Base-by-base conservation (phyloP, 495 filamentous ascomycete genomes). In the Aspergillus hancockii region DNA sequence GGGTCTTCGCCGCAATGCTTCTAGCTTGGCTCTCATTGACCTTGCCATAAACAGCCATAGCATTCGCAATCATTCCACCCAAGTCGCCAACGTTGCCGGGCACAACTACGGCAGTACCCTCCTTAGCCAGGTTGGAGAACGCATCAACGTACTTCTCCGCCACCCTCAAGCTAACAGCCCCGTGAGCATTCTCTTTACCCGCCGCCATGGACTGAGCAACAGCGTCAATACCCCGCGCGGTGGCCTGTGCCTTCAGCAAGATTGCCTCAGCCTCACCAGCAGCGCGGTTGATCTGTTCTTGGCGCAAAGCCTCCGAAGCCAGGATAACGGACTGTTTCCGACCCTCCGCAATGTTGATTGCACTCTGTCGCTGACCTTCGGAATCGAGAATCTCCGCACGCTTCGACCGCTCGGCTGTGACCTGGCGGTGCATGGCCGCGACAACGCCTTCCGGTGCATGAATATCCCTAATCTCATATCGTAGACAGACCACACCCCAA, bases 121-220 rank as follows among this genome's bases (percentile, higher is more conserved):
- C 91, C 73, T 91, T 92, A 36, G 94, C 94, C 60, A 98, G 75
- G 53, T 90, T 90, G 47, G 85, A 89, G 73, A 97, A 98, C 2
- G 94, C 94, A 52, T 97, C 93, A 30, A 98, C 95, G 63, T 98
- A 98, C 73, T 96, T 95, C 85, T 98, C 94, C 3, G 94, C 94
- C 1, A 98, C 92, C 19, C 81, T 90, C 61, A 98, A 72, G 59
- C 88, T 89, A 6, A 98, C 78, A 9, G 95, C 94, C 13, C 83
- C 80, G 66, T 94, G 91, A 0, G 95, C 94, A 53, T 84, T 76
- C 52, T 85, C 83, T 63, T 88, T 73, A 31, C 91, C 91, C 16
- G 85, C 75, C 6, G 79, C 75, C 54, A 98, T 96, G 19, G 85
- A 76, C 43, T 78, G 67, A 0, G 89, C 90, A 9, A 98, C 92